Percentiles rank a stretch among this genome's conserved stretches.
phyloP scores from a whole-genome alignment of 192 early-diverging fungal genomes.

The Gigaspora rosea region DNA sequence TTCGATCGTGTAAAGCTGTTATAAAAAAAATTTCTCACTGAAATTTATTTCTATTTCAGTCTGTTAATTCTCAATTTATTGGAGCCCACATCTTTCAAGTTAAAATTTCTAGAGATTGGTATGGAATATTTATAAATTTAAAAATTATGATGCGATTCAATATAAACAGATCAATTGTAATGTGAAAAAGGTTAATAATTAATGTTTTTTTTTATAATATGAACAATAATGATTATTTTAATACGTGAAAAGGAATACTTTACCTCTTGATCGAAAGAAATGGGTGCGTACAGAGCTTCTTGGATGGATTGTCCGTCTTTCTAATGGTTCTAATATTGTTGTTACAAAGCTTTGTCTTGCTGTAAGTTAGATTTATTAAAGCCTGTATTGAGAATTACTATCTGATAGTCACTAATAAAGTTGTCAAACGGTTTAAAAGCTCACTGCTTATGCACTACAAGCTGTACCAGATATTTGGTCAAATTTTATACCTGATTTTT shows the following conservation, averaged over 20 bases:
- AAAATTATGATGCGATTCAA: too few species aligned
- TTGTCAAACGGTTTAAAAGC: slow-evolving; percentile 33
- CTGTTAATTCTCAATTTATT: slow-evolving; percentile 56
- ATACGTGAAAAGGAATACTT: slow-evolving; percentile 44
- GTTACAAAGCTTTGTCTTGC: slow-evolving; percentile 57
- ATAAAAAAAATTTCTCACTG: not conserved
- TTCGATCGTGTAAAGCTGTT: not conserved
- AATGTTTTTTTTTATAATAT: not conserved
- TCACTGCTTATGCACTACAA: slow-evolving; percentile 51
- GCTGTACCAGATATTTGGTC: slow-evolving; percentile 52
- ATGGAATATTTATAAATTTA: not conserved
- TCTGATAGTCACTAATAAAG: not conserved
- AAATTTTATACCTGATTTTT: slow-evolving; percentile 49
- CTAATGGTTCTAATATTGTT: slow-evolving; percentile 51
- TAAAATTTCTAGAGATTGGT: slow-evolving; percentile 62
- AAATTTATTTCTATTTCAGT: slow-evolving; percentile 24
- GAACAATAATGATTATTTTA: not conserved
- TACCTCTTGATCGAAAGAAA: slow-evolving; percentile 53
- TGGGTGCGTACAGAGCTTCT: slow-evolving; percentile 55
- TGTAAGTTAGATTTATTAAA: slow-evolving; percentile 37
- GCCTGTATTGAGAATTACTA: not conserved
- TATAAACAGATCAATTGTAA: too few species aligned
- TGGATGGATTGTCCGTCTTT: slow-evolving; percentile 46
- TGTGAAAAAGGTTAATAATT: not conserved
- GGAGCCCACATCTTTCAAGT: slow-evolving; percentile 62